A percentile compares a stretch with the other conserved stretches of the same genome.
Evolutionary conservation across 2,329 filamentous ascomycete genomes (phyloP).

Genomic region (Aspergillus thermomutatus): DNA sequence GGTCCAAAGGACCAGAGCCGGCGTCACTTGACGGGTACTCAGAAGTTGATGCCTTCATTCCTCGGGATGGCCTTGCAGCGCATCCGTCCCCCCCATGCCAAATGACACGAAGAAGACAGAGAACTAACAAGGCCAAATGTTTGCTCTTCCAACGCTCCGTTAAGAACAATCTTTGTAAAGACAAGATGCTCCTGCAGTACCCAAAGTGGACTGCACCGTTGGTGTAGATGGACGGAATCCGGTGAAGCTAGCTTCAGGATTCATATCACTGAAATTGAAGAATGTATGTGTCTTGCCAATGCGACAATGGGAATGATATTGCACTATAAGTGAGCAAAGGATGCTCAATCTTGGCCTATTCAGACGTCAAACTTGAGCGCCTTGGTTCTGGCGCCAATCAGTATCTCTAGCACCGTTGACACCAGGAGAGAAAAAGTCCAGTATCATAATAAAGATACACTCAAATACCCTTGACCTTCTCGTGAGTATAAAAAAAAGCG

Average conservation of each 20-base stretch:
- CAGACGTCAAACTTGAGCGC: not conserved
- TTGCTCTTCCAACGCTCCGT: constrained; percentile 77
- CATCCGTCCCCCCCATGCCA: constrained; percentile 13
- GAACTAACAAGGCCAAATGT: constrained; percentile 24
- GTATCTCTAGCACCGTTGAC: not conserved
- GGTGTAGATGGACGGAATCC: constrained; percentile 38
- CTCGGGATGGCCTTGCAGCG: constrained; percentile 21
- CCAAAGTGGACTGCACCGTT: constrained; percentile 69
- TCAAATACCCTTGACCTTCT: constrained; percentile 1
- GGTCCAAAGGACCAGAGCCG: constrained; percentile 17
- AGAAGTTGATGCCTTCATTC: constrained; percentile 38
- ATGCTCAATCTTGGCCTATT: not conserved
- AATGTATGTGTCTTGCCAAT: not conserved
- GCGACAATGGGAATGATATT: not conserved
- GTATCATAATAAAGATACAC: constrained; percentile 1
- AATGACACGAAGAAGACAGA: constrained; percentile 17
- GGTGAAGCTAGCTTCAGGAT: constrained; percentile 2
- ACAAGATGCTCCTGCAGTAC: constrained; percentile 69
- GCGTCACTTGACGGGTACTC: constrained; percentile 10
- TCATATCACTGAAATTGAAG: not conserved
- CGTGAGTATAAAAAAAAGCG: constrained; percentile 7
- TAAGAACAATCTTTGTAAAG: constrained; percentile 65
- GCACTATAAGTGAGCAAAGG: not conserved
- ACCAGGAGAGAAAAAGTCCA: not conserved
- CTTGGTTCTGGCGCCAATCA: not conserved